phyloP scores from a whole-genome alignment of 345 rosid species.

The Gossypium rotundifolium region DNA sequence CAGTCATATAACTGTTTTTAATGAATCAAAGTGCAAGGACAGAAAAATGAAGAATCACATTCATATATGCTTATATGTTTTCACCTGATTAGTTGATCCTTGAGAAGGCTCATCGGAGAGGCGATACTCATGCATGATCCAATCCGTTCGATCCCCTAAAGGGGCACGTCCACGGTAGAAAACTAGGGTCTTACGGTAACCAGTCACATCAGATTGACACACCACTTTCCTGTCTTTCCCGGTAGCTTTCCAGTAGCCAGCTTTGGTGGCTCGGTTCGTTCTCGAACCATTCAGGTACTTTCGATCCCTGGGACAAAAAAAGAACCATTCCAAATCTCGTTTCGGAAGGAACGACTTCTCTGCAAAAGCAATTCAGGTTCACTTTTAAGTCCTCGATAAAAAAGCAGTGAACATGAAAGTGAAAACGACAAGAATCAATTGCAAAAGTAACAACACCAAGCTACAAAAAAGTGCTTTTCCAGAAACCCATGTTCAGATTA shows the following conservation, averaged over 20 bases:
- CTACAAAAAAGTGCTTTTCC: conserved; percentile 25
- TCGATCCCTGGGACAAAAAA: conserved; percentile 78
- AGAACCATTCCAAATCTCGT: conserved; percentile 90
- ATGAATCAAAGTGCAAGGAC: not conserved
- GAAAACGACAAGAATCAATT: not conserved
- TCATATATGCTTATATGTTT: not conserved
- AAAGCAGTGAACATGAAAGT: not conserved
- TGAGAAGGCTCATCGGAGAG: conserved; percentile 48
- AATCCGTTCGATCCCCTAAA: conserved; percentile 59
- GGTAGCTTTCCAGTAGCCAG: conserved; percentile 95
- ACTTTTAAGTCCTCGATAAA: not conserved
- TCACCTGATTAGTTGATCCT: conserved; percentile 54
- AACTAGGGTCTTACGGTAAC: conserved; percentile 75
- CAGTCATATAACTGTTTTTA: not conserved
- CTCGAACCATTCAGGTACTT: conserved; percentile 80
- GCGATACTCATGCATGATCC: conserved; percentile 92
- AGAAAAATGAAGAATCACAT: not conserved
- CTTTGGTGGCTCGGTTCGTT: conserved; percentile 80
- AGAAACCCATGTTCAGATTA: conserved; percentile 21
- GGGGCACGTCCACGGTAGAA: conserved; percentile 81
- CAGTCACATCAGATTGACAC: conserved; percentile 44
- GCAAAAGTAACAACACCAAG: not conserved
- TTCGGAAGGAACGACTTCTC: conserved; percentile 75
- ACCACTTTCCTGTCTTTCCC: conserved; percentile 75
- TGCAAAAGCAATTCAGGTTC: conserved; percentile 25